Conservation (phyloP, 2,329 filamentous ascomycete species). For the Fusarium sp. region DNA sequence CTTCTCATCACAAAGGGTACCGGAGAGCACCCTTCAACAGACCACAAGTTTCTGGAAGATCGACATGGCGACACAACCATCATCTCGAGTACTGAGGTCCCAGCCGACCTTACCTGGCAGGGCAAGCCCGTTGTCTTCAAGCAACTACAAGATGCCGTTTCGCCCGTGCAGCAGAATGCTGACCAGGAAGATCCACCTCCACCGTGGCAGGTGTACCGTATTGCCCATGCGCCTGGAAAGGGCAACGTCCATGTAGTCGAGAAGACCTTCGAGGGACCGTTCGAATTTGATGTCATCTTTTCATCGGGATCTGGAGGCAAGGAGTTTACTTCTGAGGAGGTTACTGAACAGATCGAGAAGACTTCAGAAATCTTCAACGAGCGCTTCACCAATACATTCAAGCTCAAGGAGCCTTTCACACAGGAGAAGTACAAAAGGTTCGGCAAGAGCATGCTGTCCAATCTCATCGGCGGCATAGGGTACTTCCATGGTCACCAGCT, state of each 20-base stretch:
- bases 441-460: slow-evolving; percentile 91
- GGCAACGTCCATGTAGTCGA: slow-evolving; percentile 91
- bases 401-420: slow-evolving; percentile 79
- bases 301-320: slow-evolving; percentile 76
- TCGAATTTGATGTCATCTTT: slow-evolving; percentile 94
- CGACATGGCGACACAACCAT: slow-evolving; percentile 81
- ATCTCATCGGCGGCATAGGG: slow-evolving; percentile 90
- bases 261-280: slow-evolving; percentile 88
- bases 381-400: slow-evolving; percentile 73
- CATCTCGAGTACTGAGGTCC: slow-evolving; percentile 75
- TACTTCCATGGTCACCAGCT: slow-evolving; percentile 92
- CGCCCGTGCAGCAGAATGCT: slow-evolving; percentile 58
- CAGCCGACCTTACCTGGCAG: slow-evolving; percentile 82
- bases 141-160: slow-evolving; percentile 61
- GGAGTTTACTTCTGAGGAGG: slow-evolving; percentile 65
- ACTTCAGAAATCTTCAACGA: slow-evolving; percentile 75
- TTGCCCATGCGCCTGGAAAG: slow-evolving; percentile 71
- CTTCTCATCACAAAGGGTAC: slow-evolving; percentile 78
- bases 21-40: slow-evolving; percentile 67
- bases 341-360: slow-evolving; percentile 75
- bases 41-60: slow-evolving; percentile 71
- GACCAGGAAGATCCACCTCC: slow-evolving; percentile 76
- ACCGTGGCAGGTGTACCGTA: slow-evolving; percentile 84
- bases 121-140: slow-evolving; percentile 71
- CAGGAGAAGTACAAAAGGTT: slow-evolving; percentile 79